A percentile compares a stretch with the other conserved stretches of the same genome.
Evolutionary conservation across 208 protist genomes (phyloP).

Genomic region (Wallacemonas sp.): DNA sequence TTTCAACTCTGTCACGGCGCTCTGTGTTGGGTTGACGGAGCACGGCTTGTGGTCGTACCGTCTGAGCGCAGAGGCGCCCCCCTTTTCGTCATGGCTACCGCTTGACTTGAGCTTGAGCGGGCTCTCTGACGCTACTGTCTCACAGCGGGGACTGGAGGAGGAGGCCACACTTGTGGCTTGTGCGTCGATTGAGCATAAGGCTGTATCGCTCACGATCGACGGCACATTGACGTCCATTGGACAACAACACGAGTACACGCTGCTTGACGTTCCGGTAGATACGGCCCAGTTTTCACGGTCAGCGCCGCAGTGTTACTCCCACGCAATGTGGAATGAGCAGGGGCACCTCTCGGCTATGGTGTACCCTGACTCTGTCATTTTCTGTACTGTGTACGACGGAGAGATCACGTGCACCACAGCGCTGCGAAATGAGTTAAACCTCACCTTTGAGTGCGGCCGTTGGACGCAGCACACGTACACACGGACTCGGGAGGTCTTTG

Average conservation of each 20-base stretch:
- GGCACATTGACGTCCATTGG: background rate
- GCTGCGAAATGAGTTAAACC: constrained; percentile 28
- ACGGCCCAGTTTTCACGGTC: background rate
- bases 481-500: background rate
- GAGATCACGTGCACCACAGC: constrained; percentile 14
- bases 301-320: background rate
- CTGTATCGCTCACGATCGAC: background rate
- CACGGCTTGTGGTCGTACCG: background rate
- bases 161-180: background rate
- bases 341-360: constrained; percentile 14
- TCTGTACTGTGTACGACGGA: constrained; percentile 13
- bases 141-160: background rate
- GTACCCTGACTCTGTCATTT: constrained; percentile 23
- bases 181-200: background rate
- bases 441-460: constrained; percentile 11
- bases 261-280: background rate
- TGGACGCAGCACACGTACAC: constrained; percentile 14
- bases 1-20: background rate
- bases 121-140: background rate
- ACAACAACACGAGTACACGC: background rate
- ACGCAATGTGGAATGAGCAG: background rate
- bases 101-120: background rate
- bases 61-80: background rate
- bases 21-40: background rate
- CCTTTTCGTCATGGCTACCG: background rate